These are phyloP conservation scores for Sabuloglossum arenarium DNA, from an alignment of 495 filamentous ascomycete species.

Conservation along the genomic window DNA sequence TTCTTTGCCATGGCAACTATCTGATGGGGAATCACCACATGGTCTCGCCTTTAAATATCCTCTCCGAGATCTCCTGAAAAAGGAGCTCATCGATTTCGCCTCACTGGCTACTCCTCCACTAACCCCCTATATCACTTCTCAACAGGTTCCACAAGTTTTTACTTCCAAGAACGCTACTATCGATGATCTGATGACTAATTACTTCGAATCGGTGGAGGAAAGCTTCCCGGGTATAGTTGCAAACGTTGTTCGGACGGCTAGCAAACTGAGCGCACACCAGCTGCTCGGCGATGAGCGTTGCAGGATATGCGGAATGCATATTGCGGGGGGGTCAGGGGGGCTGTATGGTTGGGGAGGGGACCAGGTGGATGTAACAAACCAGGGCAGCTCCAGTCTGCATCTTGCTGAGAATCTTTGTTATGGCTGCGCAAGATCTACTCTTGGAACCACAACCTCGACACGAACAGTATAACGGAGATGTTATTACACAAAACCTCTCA, in stretches of 20 bases:
- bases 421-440: neutral
- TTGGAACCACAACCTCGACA: neutral
- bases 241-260: constrained; percentile 77
- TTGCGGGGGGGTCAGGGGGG: constrained; percentile 9
- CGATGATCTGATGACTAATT: constrained; percentile 73
- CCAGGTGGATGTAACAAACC: constrained; percentile 4
- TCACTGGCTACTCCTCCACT: constrained; percentile 30
- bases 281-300: neutral
- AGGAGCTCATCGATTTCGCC: constrained; percentile 49
- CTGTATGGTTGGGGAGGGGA: constrained; percentile 15
- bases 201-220: constrained; percentile 69
- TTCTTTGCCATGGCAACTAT: constrained; percentile 57
- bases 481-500: neutral
- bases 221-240: constrained; percentile 83
- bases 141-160: constrained; percentile 20
- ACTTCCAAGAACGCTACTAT: constrained; percentile 62
- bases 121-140: constrained; percentile 24
- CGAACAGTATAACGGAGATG: neutral
- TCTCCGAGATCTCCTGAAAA: constrained; percentile 60
- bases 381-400: neutral
- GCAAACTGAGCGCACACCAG: constrained; percentile 36
- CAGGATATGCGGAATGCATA: constrained; percentile 9
- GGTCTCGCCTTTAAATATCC: constrained; percentile 45
- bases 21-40: constrained; percentile 46
- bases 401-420: neutral